Conservation (phyloP, 805 yeast genomes). For the Wickerhamiella azymoides region DNA sequence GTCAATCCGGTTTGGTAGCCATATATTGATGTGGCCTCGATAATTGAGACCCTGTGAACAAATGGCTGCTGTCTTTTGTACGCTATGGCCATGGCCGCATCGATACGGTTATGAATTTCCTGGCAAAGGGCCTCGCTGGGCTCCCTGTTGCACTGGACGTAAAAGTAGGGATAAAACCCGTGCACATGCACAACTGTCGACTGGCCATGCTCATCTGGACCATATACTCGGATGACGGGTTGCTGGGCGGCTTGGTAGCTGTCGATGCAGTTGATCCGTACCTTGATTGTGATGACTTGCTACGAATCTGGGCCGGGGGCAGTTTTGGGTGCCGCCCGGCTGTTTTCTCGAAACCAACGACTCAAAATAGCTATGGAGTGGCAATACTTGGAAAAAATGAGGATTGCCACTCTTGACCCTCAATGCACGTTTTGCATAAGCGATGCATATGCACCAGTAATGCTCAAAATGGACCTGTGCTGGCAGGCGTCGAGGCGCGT, state of each 20-base stretch:
- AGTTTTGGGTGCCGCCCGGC: neutral
- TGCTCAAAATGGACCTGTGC: too few relatives aligned
- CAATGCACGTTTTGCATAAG: too few relatives aligned
- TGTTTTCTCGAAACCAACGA: neutral
- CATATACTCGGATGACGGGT: conserved; percentile 70
- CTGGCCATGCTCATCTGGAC: conserved; percentile 48
- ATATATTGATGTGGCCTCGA: conserved; percentile 70
- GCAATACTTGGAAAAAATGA: neutral
- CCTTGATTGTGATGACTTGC: conserved; percentile 12
- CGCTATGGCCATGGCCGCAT: conserved; percentile 19
- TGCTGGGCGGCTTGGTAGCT: conserved; percentile 28
- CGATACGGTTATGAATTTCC: conserved; percentile 14
- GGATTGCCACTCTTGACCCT: too few relatives aligned
- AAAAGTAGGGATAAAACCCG: conserved; percentile 72
- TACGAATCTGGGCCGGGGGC: neutral
- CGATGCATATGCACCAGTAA: too few relatives aligned
- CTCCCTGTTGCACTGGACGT: conserved; percentile 16
- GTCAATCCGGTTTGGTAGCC: conserved; percentile 61
- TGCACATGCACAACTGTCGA: conserved; percentile 60
- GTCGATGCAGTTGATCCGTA: conserved; percentile 23
- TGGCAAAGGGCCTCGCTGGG: conserved; percentile 13
- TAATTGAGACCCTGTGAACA: conserved; percentile 30
- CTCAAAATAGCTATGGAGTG: neutral
- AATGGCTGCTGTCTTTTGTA: conserved; percentile 19
- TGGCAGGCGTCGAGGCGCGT: too few relatives aligned